Base-by-base conservation (phyloP, 1,139 yeast species). In the Lodderomyces beijingensis region DNA sequence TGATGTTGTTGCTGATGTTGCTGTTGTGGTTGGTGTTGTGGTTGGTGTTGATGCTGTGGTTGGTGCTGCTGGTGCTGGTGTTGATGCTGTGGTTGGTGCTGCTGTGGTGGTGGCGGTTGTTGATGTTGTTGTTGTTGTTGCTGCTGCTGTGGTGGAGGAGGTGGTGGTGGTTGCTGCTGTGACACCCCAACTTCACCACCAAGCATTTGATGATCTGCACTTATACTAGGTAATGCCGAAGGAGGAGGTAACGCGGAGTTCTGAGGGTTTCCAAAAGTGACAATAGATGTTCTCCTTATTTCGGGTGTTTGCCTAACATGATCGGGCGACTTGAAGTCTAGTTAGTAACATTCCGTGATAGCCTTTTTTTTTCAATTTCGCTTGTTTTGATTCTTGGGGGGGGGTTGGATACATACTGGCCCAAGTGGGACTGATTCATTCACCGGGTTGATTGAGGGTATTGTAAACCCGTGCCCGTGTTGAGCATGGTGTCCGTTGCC, bases 391-490 rank as follows among this genome's bases (percentile, higher is more conserved):
- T 28, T 29, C 17, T 30, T 7, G n/a, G 12, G 12, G 8, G 7
- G n/a, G 17, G n/a, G 21, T 16, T 26, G 36, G 14, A 14, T 44
- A 59, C 65, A 31, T 59, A 59, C 64, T 38, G 53, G 59, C 31
- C 44, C 42, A 33, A 49, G 39, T 31, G 47, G 55, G 15, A 44
- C 43, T 26, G 50, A 42, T 30, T 59, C 62, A 32, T 49, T 46
- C 39, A 53, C 51, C 24, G 65, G 52, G 45, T 61, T 66, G 40
- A 70, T 64, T 20, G 74, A 62, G 10, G 75, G 74, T 33, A 70
- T 70, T 42, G 53, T 62, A 46, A 69, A 70, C 6, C 62, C 65
- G 41, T 65, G 73, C 29, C 58, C 61, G n/a, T 59, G 53, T 33
- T 55, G 65, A 16, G 56, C 10, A 12, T 23, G 53, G 40, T 56